phyloP scores from a whole-genome alignment of 176 grass and related monocot species.

The Microstegium vimineum region DNA sequence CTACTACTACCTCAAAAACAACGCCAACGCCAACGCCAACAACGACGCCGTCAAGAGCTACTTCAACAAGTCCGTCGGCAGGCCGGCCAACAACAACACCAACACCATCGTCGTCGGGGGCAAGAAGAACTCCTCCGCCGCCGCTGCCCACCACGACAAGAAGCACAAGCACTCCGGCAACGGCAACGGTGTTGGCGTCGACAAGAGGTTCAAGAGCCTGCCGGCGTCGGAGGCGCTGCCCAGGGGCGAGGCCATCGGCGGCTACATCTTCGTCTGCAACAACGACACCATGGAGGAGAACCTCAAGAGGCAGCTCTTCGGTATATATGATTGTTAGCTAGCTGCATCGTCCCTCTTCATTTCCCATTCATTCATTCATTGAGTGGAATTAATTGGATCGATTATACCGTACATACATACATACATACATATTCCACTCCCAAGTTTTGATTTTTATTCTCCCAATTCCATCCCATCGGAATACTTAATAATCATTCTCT shows the following conservation, averaged over 20 bases:
- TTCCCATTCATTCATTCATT: not conserved
- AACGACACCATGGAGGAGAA: constrained; percentile 99
- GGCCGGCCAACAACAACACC: constrained; percentile 52
- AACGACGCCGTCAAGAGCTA: constrained; percentile 67
- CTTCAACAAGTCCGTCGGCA: constrained; percentile 82
- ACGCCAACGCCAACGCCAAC: not conserved
- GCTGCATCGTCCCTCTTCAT: not conserved
- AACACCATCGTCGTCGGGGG: not conserved
- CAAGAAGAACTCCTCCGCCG: constrained; percentile 43
- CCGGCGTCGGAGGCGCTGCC: constrained; percentile 86
- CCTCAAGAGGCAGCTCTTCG: constrained; percentile 87
- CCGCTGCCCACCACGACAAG: constrained; percentile 1
- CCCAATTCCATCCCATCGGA: not conserved
- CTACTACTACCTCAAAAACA: not conserved
- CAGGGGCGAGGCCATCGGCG: constrained; percentile 73
- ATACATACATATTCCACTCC: not conserved
- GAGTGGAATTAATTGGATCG: not conserved
- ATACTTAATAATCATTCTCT: not conserved
- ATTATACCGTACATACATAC: not conserved
- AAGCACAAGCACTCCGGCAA: not conserved
- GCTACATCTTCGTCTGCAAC: constrained; percentile 99
- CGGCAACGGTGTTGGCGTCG: constrained; percentile 25
- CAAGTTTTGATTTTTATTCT: not conserved
- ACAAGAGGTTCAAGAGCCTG: constrained; percentile 97
- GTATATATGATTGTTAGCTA: no score